Base-by-base conservation (phyloP, 106 monocot genomes). In the Acanthochlamys bracteata region DNA sequence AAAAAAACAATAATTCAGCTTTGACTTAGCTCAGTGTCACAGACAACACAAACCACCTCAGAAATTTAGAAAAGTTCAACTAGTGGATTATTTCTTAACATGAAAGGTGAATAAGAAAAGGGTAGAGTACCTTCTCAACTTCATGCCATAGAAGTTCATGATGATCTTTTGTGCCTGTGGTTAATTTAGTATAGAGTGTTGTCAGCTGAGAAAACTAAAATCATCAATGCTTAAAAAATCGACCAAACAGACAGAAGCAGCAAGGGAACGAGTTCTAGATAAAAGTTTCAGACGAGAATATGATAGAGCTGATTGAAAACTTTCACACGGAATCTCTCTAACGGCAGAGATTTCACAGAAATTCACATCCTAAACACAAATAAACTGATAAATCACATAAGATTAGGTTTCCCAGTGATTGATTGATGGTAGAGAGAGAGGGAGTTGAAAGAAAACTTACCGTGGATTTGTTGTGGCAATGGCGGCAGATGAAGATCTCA, bases 381-480 rank as follows among this genome's bases (percentile, higher is more conserved):
- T 3, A 3, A 33, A 33, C 33, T 3, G 33, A 49, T 49, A 9
- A 49, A 12, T 9, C 10, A 17, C 49, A 14, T 49, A 49, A 45
- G 6, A 49, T 14, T 49, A 49, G 17, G 3, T 14, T 14, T 49
- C 12, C 3, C 49, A 49, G 13, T 45, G 13, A 45, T 13, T 9
- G 33, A 33, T 33, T 4, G 15, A 49, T 10, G 1, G 17, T 49
- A 49, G 17, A 49, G 17, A 49, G 15, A 49, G 49, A 17, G 15
- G 10, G 17, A 49, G 49, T 4, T 4, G 15, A 49, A 10, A 14
- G 15, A 17, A 49, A 12, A 49, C 2, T 49, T 49, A 93, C 92
- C 39, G 77, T 88, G 40, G 79, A 80, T 55, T 88, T 88, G 51
- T 93, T 93, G 73, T 93, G 92, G 75, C 92, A 93, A 61, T 88